phyloP scores from a whole-genome alignment of 2,329 filamentous ascomycete genomes.

The Thyridium curvatum region DNA sequence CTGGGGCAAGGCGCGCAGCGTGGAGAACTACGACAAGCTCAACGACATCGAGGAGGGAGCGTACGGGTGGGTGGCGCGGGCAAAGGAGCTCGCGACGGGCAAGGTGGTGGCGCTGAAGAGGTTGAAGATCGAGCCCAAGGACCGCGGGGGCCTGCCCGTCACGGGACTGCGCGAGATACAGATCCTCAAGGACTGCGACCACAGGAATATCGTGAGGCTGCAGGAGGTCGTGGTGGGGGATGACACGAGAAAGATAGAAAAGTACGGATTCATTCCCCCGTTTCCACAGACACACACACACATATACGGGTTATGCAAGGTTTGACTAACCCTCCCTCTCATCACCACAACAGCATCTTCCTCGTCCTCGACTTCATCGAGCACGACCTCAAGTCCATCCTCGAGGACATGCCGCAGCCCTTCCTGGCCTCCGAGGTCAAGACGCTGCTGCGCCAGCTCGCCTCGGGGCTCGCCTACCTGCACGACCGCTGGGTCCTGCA shows the following conservation, averaged over 20 bases:
- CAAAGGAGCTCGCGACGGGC: slow-evolving; percentile 65
- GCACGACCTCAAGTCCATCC: slow-evolving; percentile 89
- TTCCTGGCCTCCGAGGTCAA: slow-evolving; percentile 93
- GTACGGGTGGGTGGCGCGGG: slow-evolving; percentile 90
- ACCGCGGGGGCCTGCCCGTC: slow-evolving; percentile 73
- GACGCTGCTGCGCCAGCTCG: slow-evolving; percentile 77
- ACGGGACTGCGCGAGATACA: slow-evolving; percentile 93
- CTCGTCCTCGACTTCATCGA: slow-evolving; percentile 97
- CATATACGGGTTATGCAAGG: no score
- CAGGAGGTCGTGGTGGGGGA: slow-evolving; percentile 80
- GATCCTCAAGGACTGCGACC: slow-evolving; percentile 72
- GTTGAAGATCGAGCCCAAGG: slow-evolving; percentile 78
- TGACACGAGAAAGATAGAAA: slow-evolving; percentile 44
- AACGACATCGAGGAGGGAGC: slow-evolving; percentile 98
- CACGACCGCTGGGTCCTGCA: slow-evolving; percentile 89
- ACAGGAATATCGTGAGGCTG: slow-evolving; percentile 76
- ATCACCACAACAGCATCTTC: slow-evolving; percentile 58
- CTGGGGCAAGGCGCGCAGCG: slow-evolving; percentile 62
- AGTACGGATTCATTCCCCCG: slow-evolving; percentile 32
- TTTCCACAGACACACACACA: no score
- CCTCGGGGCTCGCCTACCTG: slow-evolving; percentile 74
- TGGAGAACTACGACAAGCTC: slow-evolving; percentile 83
- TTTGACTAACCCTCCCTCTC: no score
- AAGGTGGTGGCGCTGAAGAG: slow-evolving; percentile 88
- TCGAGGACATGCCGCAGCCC: slow-evolving; percentile 89